Base-by-base conservation (phyloP, 148 eudicot species). In the Rhododendron kiyosumense region DNA sequence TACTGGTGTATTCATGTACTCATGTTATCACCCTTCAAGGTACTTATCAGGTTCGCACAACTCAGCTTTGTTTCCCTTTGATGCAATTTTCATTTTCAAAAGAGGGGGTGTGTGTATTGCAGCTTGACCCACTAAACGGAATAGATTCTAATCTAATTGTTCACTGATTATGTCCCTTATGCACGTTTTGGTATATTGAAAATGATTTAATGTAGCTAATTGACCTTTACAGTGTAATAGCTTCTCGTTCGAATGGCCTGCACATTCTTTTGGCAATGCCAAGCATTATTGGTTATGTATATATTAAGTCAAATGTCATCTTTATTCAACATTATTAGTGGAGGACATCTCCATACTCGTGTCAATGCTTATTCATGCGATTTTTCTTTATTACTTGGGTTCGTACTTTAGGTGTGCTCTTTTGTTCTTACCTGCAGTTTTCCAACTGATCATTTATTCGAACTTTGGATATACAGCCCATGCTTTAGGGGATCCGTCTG, bases 401-500 rank as follows among this genome's bases (percentile, higher is more conserved):
- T 75, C 78, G 28, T 54, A 10, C 34, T 46, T 20, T 63, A 34
- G 38, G 24, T 48, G 59, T n/a, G 36, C 32, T 30, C 7, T 49
- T 81, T 49, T 18, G 45, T 69, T 30, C 28, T 67, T n/a, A 52
- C 18, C 4, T 36, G 45, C 26, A 38, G 34, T 34, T 86, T 57
- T 59, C 81, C 86, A 22, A 82, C 84, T 79, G 54, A 74, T 85
- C 76, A 88, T 71, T 78, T 89, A 32, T 49, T 63, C 38, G 41
- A n/a, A 32, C 82, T 57, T 81, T 86, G 79, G 57, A 45, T 84
- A 84, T 88, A 51, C 94, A 97, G 99, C 98, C 7, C 88, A 88
- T 88, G 99, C 96, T 75, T 87, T 97, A 81, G 98, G 98, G 82
- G 98, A 97, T 89, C 96, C 98, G 81, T 93, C 96, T 75, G 93